A percentile compares a stretch with the other conserved stretches of the same genome.
These are phyloP conservation scores for Drechslera avenae DNA, from an alignment of 2,329 filamentous ascomycete genomes.

Conservation along the genomic window DNA sequence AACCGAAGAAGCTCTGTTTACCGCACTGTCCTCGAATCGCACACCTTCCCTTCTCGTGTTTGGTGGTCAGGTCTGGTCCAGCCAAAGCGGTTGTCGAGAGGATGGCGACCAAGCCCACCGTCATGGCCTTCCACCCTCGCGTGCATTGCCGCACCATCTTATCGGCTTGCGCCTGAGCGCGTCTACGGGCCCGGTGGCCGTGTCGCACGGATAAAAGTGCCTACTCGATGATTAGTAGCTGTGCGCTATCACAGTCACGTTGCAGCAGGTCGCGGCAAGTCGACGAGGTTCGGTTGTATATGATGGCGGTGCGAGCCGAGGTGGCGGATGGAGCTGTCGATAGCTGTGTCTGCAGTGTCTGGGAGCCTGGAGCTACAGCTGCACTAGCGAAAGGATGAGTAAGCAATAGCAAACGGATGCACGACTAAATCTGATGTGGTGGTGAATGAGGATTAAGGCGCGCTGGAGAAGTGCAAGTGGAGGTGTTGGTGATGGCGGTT, in stretches of 20 bases:
- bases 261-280: neutral
- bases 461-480: neutral
- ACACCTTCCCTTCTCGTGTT: constrained; percentile 86
- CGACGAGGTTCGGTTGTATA: constrained; percentile 1
- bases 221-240: neutral
- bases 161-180: constrained; percentile 21
- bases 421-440: neutral
- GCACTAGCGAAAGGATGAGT: constrained; percentile 1
- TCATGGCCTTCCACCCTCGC: constrained; percentile 29
- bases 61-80: constrained; percentile 49
- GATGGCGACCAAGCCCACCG: constrained; percentile 37
- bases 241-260: neutral
- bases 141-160: constrained; percentile 31
- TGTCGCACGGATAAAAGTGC: neutral
- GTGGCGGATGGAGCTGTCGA: constrained; percentile 21
- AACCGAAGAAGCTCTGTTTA: constrained; percentile 86
- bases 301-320: constrained; percentile 12
- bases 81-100: constrained; percentile 37
- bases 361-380: neutral
- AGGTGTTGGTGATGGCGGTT: neutral
- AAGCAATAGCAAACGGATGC: neutral
- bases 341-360: neutral
- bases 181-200: neutral
- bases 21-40: constrained; percentile 92
- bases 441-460: neutral